A percentile compares a stretch with the other conserved stretches of the same genome.
phyloP scores from a whole-genome alignment of 257 asterid genomes.

The Solanum appendiculatum region DNA sequence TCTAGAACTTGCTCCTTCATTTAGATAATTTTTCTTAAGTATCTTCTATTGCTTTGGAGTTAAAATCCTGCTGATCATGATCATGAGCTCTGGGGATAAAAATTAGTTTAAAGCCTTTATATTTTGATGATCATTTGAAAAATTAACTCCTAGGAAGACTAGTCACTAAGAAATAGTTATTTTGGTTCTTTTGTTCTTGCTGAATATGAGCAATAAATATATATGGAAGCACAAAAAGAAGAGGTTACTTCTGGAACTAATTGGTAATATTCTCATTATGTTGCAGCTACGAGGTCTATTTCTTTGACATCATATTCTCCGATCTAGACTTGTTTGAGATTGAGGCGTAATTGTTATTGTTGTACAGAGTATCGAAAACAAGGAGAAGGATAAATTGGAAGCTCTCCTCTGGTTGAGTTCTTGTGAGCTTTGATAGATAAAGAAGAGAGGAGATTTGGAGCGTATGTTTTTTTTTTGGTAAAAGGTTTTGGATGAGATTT shows the following conservation, averaged over 20 bases:
- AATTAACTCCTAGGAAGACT: background rate
- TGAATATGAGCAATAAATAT: too few species aligned
- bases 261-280: background rate
- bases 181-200: too few species aligned
- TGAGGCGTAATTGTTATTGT: background rate
- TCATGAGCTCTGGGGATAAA: too few species aligned
- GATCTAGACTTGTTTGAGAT: background rate
- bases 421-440: too few species aligned
- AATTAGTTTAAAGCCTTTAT: background rate
- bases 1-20: too few species aligned
- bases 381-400: background rate
- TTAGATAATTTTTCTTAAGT: too few species aligned
- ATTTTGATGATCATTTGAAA: background rate
- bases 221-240: too few species aligned
- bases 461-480: too few species aligned
- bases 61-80: too few species aligned
- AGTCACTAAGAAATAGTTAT: background rate
- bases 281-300: background rate
- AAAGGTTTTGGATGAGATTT: too few species aligned
- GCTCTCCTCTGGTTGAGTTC: background rate
- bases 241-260: background rate
- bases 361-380: background rate
- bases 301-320: background rate
- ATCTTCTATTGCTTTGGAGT: too few species aligned
- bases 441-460: too few species aligned